Evolutionary conservation across 2,329 filamentous ascomycete genomes (phyloP).

Genomic region (Xylariaceae sp.): DNA sequence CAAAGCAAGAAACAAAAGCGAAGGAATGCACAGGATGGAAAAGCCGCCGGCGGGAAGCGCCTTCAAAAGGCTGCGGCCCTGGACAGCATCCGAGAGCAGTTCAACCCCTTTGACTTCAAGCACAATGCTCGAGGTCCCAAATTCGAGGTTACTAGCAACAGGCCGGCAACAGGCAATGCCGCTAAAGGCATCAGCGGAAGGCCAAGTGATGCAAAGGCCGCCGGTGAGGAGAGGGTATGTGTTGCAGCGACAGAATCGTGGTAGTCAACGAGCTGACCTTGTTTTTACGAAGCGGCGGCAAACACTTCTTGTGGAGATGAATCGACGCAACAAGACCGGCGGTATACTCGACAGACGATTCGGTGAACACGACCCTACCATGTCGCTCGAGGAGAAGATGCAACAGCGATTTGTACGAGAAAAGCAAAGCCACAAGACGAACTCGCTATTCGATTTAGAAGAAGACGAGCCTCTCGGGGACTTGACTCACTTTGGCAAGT

Average conservation of each 20-base stretch:
- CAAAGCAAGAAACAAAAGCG: conserved; percentile 94
- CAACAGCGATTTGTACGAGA: conserved; percentile 85
- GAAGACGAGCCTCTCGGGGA: conserved; percentile 62
- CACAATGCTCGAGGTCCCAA: conserved; percentile 70
- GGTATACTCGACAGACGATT: conserved; percentile 90
- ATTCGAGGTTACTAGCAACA: conserved; percentile 71
- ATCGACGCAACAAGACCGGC: conserved; percentile 81
- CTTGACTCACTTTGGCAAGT: conserved; percentile 73
- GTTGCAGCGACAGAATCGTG: neutral
- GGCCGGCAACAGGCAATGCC: conserved; percentile 42
- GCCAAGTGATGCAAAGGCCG: conserved; percentile 76
- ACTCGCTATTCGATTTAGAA: conserved; percentile 84
- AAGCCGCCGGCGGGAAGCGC: conserved; percentile 61
- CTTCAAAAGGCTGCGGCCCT: conserved; percentile 71
- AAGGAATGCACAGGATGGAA: conserved; percentile 59
- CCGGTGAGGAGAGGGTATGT: conserved; percentile 74
- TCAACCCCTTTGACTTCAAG: conserved; percentile 97
- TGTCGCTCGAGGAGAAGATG: conserved; percentile 90
- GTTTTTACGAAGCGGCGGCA: conserved; percentile 60
- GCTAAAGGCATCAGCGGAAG: conserved; percentile 59
- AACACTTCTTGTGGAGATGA: conserved; percentile 84
- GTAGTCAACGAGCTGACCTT: conserved; percentile 8
- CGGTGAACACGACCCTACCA: conserved; percentile 87
- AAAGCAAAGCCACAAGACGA: conserved; percentile 72
- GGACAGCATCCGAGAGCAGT: conserved; percentile 82